Percentiles rank a stretch among this genome's conserved stretches.
Evolutionary conservation across 768 basidiomycete species (phyloP).

Genomic region (Porphyrellus cyaneotinctus): DNA sequence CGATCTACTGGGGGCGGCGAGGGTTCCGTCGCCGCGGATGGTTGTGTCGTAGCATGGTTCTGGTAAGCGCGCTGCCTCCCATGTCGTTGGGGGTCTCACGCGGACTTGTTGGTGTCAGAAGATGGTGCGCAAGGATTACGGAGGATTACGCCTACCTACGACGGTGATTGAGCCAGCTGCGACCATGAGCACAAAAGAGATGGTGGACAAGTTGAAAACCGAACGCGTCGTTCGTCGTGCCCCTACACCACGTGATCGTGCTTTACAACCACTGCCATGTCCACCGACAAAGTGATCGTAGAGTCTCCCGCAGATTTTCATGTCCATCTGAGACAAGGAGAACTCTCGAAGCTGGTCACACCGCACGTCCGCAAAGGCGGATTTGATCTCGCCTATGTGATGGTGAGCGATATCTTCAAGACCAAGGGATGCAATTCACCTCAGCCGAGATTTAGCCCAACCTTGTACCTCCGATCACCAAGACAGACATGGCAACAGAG

Average conservation of each 20-base stretch:
- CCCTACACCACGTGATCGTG: conserved; percentile 28
- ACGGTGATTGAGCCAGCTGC: conserved; percentile 86
- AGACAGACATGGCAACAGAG: conserved; percentile 70
- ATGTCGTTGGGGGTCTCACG: conserved; percentile 80
- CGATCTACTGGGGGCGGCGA: conserved; percentile 60
- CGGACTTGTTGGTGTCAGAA: conserved; percentile 56
- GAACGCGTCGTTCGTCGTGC: conserved; percentile 24
- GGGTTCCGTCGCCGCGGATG: conserved; percentile 80
- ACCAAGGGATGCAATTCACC: conserved; percentile 3
- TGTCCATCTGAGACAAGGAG: conserved; percentile 91
- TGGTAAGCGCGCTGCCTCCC: conserved; percentile 83
- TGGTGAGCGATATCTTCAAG: conserved; percentile 52
- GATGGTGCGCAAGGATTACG: neutral
- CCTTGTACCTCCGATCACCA: conserved; percentile 82
- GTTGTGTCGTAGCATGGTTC: conserved; percentile 65
- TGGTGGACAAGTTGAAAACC: conserved; percentile 26
- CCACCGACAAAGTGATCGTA: conserved; percentile 18
- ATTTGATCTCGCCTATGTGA: conserved; percentile 90
- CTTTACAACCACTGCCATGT: conserved; percentile 25
- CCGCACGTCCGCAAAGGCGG: conserved; percentile 91
- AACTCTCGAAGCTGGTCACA: conserved; percentile 75
- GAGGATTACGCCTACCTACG: conserved; percentile 49
- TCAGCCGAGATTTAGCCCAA: conserved; percentile 65
- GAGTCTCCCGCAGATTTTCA: conserved; percentile 86
- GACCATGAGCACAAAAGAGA: conserved; percentile 48